phyloP scores from a whole-genome alignment of 768 basidiomycete species.

The Tricholoma matsutake region DNA sequence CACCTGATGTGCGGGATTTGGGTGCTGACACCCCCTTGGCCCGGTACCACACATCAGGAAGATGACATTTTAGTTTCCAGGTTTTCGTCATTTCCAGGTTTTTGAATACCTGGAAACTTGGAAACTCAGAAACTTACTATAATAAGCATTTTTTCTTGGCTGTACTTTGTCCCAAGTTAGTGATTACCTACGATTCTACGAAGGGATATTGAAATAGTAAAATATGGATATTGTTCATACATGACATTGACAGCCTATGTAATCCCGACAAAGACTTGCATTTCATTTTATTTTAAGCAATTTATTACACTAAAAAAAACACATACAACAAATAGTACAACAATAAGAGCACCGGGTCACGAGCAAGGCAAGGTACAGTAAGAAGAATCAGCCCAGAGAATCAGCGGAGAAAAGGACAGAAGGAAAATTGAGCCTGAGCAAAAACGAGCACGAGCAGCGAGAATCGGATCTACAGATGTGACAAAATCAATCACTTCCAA shows the following conservation, averaged over 20 bases:
- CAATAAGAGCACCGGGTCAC: not conserved
- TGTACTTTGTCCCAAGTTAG: too few relatives aligned
- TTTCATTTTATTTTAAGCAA: not conserved
- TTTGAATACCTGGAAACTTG: too few relatives aligned
- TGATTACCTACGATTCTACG: too few relatives aligned
- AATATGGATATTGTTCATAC: not conserved
- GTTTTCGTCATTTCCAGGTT: too few relatives aligned
- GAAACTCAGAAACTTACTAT: too few relatives aligned
- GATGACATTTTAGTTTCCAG: too few relatives aligned
- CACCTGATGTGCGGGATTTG: too few relatives aligned
- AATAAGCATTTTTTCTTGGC: too few relatives aligned
- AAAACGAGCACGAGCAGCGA: not conserved
- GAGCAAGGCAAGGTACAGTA: not conserved
- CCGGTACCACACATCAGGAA: too few relatives aligned
- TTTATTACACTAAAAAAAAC: not conserved
- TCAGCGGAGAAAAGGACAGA: not conserved
- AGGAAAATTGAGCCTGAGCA: not conserved
- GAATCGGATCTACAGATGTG: not conserved
- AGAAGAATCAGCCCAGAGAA: not conserved
- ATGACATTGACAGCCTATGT: not conserved
- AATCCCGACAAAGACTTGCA: too few relatives aligned
- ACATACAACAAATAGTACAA: not conserved
- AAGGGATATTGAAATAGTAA: too few relatives aligned
- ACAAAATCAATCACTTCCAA: not conserved
- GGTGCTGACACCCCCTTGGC: too few relatives aligned